phyloP scores from a whole-genome alignment of 495 filamentous ascomycete genomes.

The Trypethelium eluteriae region DNA sequence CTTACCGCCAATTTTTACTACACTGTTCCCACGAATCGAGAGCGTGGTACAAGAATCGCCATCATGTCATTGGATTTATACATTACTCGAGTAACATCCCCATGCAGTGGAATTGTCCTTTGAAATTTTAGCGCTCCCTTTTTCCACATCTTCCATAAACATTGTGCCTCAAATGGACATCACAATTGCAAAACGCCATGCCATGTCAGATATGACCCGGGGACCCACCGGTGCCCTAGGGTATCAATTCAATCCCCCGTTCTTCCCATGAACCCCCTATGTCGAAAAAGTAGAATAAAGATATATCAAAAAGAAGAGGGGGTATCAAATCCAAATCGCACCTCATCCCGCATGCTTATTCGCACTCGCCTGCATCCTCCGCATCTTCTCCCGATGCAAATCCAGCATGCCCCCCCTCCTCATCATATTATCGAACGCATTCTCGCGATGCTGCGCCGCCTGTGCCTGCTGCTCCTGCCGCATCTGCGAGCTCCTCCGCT shows the following conservation, averaged over 20 bases:
- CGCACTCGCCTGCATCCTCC: constrained; percentile 70
- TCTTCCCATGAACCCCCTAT: not conserved
- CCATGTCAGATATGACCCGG: not conserved
- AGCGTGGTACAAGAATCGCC: not conserved
- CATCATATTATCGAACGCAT: constrained; percentile 66
- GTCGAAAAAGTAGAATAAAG: not conserved
- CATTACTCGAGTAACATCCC: not conserved
- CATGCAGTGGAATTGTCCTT: not conserved
- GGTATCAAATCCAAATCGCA: not conserved
- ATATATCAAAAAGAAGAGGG: not conserved
- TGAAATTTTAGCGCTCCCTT: not conserved
- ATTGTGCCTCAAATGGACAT: not conserved
- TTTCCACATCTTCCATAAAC: not conserved
- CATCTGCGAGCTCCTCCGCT: constrained; percentile 31
- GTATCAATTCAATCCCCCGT: not conserved
- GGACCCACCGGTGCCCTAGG: not conserved
- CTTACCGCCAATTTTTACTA: not conserved
- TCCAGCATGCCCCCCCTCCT: constrained; percentile 66
- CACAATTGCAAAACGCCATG: not conserved
- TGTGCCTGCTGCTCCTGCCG: constrained; percentile 45
- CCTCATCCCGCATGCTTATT: constrained; percentile 39
- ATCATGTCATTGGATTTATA: constrained; percentile 11
- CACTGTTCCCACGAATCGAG: not conserved
- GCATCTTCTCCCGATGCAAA: constrained; percentile 71
- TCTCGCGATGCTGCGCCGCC: constrained; percentile 35